A percentile compares a stretch with the other conserved stretches of the same genome.
These are phyloP conservation scores for Candida labiduridarum DNA, from an alignment of 1,139 yeast species.

Conservation along the genomic window DNA sequence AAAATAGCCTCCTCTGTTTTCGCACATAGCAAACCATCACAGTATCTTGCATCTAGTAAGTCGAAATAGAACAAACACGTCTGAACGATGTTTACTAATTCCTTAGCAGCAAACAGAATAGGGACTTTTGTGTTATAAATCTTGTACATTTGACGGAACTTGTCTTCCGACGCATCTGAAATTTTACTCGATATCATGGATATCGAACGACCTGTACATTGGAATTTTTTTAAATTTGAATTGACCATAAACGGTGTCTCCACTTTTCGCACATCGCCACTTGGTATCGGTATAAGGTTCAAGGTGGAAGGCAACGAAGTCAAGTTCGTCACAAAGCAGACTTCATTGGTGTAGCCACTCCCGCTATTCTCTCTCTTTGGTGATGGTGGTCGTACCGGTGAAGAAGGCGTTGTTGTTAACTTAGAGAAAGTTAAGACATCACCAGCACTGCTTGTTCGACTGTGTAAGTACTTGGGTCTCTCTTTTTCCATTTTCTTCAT, in stretches of 20 bases:
- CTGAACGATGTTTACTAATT: constrained; percentile 74
- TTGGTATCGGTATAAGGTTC: constrained; percentile 68
- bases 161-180: constrained; percentile 78
- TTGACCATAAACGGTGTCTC: constrained; percentile 68
- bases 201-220: constrained; percentile 86
- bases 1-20: constrained; percentile 71
- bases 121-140: constrained; percentile 52
- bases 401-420: constrained; percentile 1
- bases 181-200: constrained; percentile 64
- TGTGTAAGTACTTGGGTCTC: constrained; percentile 7
- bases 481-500: constrained; percentile 36
- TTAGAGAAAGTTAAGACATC: constrained; percentile 12
- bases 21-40: constrained; percentile 84
- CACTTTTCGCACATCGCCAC: constrained; percentile 57
- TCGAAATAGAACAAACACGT: constrained; percentile 78
- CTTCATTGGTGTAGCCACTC: constrained; percentile 24
- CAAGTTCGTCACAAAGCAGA: constrained; percentile 77
- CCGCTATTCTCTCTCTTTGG: constrained; percentile 8
- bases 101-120: constrained; percentile 68
- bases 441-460: constrained; percentile 11
- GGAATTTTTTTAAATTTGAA: constrained; percentile 72
- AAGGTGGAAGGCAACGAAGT: constrained; percentile 78
- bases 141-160: constrained; percentile 76
- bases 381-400: constrained; percentile 5
- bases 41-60: constrained; percentile 64